phyloP scores from a whole-genome alignment of 768 basidiomycete genomes.

The Auriscalpium orientale region DNA sequence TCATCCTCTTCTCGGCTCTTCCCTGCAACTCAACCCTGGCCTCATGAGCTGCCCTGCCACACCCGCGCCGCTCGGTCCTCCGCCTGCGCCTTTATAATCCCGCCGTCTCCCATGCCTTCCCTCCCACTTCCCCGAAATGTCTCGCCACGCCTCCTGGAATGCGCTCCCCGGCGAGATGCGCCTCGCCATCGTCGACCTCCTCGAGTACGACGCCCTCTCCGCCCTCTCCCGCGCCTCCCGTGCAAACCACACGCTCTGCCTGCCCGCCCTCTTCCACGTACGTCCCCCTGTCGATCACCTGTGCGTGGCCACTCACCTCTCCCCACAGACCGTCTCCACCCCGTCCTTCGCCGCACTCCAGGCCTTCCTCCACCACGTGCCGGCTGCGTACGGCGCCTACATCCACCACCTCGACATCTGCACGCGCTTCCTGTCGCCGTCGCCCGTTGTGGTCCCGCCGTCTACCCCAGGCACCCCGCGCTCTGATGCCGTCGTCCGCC shows the following conservation, averaged over 20 bases:
- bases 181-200: slow-evolving; percentile 9
- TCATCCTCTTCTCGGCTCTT: neutral
- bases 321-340: slow-evolving; percentile 7
- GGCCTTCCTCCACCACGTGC: slow-evolving; percentile 12
- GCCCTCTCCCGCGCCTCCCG: slow-evolving; percentile 7
- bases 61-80: neutral
- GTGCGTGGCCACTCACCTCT: neutral
- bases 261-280: slow-evolving; percentile 10
- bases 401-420: slow-evolving; percentile 11
- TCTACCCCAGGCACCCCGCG: neutral
- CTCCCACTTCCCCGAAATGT: neutral
- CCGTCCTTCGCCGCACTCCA: slow-evolving; percentile 8
- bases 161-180: slow-evolving; percentile 13
- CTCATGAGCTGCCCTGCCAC: neutral
- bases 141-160: slow-evolving; percentile 1
- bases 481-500: slow-evolving; percentile 4
- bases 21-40: neutral
- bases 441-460: neutral
- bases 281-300: neutral
- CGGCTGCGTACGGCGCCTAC: slow-evolving; percentile 4
- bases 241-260: slow-evolving; percentile 2
- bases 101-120: neutral
- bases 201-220: slow-evolving; percentile 8
- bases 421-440: slow-evolving; percentile 1
- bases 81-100: neutral